Conservation (phyloP, 2,329 filamentous ascomycete genomes). For the Aspergillus awamori region DNA sequence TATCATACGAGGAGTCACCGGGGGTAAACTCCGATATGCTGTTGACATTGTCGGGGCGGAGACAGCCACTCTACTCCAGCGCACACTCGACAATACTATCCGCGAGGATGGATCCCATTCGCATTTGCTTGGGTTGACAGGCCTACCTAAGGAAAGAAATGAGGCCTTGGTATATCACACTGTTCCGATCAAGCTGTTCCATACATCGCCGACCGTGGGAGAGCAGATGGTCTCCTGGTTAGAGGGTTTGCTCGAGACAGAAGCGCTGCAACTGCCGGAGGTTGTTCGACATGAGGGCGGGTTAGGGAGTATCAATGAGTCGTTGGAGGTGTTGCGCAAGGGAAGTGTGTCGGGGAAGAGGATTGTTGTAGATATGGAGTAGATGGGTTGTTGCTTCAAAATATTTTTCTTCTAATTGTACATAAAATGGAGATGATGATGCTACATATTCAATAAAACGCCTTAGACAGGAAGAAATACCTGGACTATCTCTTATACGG, state of each 20-base stretch:
- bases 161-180: constrained; percentile 60
- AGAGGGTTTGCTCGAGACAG: constrained; percentile 62
- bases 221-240: constrained; percentile 67
- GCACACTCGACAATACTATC: constrained; percentile 47
- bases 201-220: constrained; percentile 67
- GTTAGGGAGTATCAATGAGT: constrained; percentile 67
- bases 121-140: constrained; percentile 70
- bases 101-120: constrained; percentile 30
- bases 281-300: constrained; percentile 68
- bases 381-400: neutral
- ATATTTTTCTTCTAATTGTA: neutral
- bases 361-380: constrained; percentile 59
- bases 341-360: constrained; percentile 70
- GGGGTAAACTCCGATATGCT: constrained; percentile 64
- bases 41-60: constrained; percentile 70
- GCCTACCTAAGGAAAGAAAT: constrained; percentile 62
- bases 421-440: neutral
- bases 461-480: too few relatives aligned
- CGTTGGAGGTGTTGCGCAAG: constrained; percentile 65
- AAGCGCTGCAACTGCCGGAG: constrained; percentile 61
- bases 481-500: too few relatives aligned
- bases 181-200: constrained; percentile 76
- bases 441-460: too few relatives aligned
- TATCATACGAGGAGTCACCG: constrained; percentile 63
- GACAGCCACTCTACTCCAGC: constrained; percentile 61